phyloP scores from a whole-genome alignment of 805 yeast genomes.

The Candida railenensis region DNA sequence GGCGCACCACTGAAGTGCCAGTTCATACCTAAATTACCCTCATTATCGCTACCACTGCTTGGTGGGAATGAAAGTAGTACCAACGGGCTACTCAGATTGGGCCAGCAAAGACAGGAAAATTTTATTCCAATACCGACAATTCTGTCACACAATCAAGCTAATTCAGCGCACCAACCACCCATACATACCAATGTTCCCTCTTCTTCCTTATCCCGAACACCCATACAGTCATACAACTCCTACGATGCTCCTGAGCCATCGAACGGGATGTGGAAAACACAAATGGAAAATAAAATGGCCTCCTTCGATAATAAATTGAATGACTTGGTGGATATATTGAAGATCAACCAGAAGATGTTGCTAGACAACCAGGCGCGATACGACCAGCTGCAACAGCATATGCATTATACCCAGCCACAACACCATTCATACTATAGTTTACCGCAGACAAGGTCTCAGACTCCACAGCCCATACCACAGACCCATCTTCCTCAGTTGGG shows the following conservation, averaged over 20 bases:
- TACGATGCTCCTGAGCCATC: neutral
- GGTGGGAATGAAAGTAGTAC: neutral
- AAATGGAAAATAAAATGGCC: slow-evolving; percentile 33
- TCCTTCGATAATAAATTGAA: slow-evolving; percentile 37
- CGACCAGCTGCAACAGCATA: neutral
- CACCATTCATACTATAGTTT: neutral
- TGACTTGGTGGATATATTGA: slow-evolving; percentile 35
- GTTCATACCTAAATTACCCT: slow-evolving; percentile 54
- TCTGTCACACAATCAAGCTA: too few species aligned
- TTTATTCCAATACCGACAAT: neutral
- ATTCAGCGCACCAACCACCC: neutral
- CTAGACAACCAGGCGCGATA: slow-evolving; percentile 16
- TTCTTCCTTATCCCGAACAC: neutral
- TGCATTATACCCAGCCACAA: neutral
- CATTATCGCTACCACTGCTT: slow-evolving; percentile 3
- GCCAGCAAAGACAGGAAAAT: neutral
- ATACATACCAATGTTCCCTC: neutral
- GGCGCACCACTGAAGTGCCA: slow-evolving; percentile 50
- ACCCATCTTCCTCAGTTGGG: neutral
- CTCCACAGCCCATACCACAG: neutral
- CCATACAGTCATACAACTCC: neutral
- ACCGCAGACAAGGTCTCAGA: neutral
- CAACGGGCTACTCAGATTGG: neutral
- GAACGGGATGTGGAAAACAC: slow-evolving; percentile 25
- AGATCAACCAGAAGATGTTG: slow-evolving; percentile 29